phyloP scores from a whole-genome alignment of 2,329 filamentous ascomycete species.

The Colletotrichum tofieldiae region DNA sequence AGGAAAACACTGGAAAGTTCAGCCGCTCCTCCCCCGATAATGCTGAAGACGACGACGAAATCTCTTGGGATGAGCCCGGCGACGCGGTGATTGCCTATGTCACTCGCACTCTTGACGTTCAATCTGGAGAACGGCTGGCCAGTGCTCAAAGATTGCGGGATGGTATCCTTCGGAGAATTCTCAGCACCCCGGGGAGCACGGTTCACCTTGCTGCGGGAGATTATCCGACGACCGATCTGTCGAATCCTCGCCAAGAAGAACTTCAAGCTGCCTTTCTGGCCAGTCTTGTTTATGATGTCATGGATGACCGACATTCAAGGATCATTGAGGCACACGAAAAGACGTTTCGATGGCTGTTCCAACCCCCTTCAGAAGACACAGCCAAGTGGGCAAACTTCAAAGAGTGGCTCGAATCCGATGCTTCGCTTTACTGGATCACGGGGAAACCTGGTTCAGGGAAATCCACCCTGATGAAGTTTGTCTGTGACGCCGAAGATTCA shows the following conservation, averaged over 20 bases:
- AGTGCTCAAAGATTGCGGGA: not conserved
- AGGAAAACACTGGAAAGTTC: not conserved
- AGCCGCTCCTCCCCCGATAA: too few species aligned
- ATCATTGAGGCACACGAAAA: not conserved
- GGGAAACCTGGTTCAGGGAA: conserved; percentile 63
- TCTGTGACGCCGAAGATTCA: conserved; percentile 45
- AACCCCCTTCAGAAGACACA: not conserved
- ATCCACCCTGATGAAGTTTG: conserved; percentile 60
- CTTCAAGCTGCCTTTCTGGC: not conserved
- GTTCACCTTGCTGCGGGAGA: not conserved
- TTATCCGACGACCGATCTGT: not conserved
- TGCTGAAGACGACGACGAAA: not conserved
- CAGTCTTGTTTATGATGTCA: not conserved
- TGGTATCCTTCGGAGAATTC: not conserved
- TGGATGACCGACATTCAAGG: conserved; percentile 2
- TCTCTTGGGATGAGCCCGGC: not conserved
- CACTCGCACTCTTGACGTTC: not conserved
- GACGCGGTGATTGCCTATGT: not conserved
- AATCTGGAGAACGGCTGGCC: not conserved
- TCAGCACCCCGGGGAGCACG: not conserved
- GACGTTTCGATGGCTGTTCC: conserved; percentile 1
- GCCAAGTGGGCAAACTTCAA: not conserved
- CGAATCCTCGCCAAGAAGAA: not conserved
- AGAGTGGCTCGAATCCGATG: conserved; percentile 13
- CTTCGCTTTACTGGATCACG: conserved; percentile 46